Evolutionary conservation across 805 yeast species (phyloP).

Genomic region (Scheffersomyces stipitis): DNA sequence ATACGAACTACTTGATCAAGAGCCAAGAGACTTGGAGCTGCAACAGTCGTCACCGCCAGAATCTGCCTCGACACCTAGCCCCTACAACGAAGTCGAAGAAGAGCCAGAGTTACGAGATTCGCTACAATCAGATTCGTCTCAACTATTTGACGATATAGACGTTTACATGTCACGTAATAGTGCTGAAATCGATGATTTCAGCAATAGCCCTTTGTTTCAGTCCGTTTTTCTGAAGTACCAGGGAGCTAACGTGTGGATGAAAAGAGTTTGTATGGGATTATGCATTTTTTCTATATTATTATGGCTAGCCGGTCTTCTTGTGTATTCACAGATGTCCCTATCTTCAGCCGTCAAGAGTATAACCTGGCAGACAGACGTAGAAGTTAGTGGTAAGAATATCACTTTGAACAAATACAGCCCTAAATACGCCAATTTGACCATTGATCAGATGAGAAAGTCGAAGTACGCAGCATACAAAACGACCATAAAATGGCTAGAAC

Average conservation of each 20-base stretch:
- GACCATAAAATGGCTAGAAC: conserved; percentile 27
- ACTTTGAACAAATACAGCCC: conserved; percentile 31
- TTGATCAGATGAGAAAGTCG: conserved; percentile 25
- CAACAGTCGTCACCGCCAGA: background rate
- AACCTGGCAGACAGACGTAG: conserved; percentile 20
- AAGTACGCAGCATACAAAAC: conserved; percentile 13
- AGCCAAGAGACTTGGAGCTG: conserved; percentile 3
- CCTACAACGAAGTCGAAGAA: background rate
- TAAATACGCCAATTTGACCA: conserved; percentile 24
- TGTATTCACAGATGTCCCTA: conserved; percentile 26
- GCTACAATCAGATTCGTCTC: conserved; percentile 21
- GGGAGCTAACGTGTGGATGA: conserved; percentile 7
- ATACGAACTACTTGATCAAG: conserved; percentile 20
- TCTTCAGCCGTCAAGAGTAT: conserved; percentile 19
- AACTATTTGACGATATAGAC: conserved; percentile 29
- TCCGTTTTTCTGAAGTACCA: conserved; percentile 15
- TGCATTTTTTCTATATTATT: conserved; percentile 9
- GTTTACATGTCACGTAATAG: conserved; percentile 9
- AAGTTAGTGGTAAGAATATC: conserved; percentile 27
- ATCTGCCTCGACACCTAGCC: background rate
- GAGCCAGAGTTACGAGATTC: conserved; percentile 8
- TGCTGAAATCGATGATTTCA: conserved; percentile 19
- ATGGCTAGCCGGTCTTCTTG: conserved; percentile 28
- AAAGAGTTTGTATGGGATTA: conserved; percentile 3
- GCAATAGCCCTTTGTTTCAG: conserved; percentile 22